Conservation (phyloP, 169 alveolate species). For the Eimeria maxima region DNA sequence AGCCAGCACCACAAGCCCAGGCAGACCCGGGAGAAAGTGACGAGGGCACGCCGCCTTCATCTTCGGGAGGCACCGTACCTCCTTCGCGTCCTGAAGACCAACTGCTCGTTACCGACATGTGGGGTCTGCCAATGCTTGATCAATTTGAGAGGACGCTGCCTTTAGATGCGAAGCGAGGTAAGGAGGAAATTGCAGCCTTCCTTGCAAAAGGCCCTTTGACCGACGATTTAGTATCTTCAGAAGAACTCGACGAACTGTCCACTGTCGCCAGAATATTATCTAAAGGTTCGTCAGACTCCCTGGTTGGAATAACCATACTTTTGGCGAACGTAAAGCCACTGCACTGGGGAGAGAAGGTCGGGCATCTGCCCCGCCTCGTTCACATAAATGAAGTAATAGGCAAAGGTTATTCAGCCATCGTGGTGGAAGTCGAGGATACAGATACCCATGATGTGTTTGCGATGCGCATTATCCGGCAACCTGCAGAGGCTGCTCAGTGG, state of each 20-base stretch:
- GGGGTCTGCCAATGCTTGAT: conserved; percentile 51
- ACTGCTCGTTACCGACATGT: neutral
- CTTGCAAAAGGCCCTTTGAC: neutral
- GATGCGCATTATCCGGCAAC: neutral
- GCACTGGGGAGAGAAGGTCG: neutral
- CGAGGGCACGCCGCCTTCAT: neutral
- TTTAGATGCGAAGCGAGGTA: neutral
- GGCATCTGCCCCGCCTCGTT: neutral
- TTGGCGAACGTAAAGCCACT: neutral
- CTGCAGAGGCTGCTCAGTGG: neutral
- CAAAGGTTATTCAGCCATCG: neutral
- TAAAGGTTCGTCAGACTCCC: neutral
- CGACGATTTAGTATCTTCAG: neutral
- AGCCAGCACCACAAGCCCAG: neutral
- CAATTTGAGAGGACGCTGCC: conserved; percentile 35
- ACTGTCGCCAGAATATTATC: neutral
- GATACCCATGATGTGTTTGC: neutral
- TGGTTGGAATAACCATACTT: neutral
- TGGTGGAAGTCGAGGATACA: conserved; percentile 15
- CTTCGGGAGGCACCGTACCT: neutral
- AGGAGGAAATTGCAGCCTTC: conserved; percentile 17
- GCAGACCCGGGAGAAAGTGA: neutral
- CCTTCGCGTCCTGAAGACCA: neutral
- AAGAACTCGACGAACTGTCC: neutral
- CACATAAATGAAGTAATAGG: neutral